Base-by-base conservation (phyloP, 2,329 filamentous ascomycete genomes). In the Gyromitra esculenta region DNA sequence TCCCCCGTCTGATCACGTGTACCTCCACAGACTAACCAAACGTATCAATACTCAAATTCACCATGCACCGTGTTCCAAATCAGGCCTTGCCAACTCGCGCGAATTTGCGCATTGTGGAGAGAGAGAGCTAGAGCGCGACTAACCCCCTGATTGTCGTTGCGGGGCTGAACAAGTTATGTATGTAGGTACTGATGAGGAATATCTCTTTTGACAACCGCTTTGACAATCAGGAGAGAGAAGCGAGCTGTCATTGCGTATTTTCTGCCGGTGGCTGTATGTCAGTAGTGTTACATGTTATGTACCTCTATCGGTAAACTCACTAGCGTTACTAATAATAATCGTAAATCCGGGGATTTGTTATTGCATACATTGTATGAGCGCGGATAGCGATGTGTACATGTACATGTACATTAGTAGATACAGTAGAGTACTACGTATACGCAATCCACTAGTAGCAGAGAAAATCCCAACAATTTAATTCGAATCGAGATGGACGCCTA, bases 401-500 rank as follows among this genome's bases (percentile, higher is more conserved):
- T 31, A 37, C 37, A 43, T 60, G 25, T 31, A 31, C 25, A 31
- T 31, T 31, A 31, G 25, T 31, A 31, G 25, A 31, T 31, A 31
- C 25, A 3, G 25, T 31, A 31, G 25, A 31, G 25, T 31, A 31
- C 25, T 31, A 31, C 25, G 2, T 31, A 31, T 60, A 37, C 57
- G 57, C 8, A 60, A 60, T 35, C 41, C 37, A 21, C 57, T 60
- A n/a, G 54, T 21, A 37, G 11, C 1, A n/a, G 25, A n/a, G 25
- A 41, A 60, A 21, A 21, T 41, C 57, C 57, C 57, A 60, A 60
- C 57, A 60, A 11, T 60, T 60, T 60, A 21, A 21, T 41, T 60
- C 7, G 15, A 21, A 37, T 37, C 31, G 2, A 15, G 54, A 35
- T 57, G 25, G 54, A 13, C 9, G 25, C 18, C n/a, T 57, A 39